Base-by-base conservation (phyloP, 2,329 filamentous ascomycete genomes). In the Aspergillus uvarum region DNA sequence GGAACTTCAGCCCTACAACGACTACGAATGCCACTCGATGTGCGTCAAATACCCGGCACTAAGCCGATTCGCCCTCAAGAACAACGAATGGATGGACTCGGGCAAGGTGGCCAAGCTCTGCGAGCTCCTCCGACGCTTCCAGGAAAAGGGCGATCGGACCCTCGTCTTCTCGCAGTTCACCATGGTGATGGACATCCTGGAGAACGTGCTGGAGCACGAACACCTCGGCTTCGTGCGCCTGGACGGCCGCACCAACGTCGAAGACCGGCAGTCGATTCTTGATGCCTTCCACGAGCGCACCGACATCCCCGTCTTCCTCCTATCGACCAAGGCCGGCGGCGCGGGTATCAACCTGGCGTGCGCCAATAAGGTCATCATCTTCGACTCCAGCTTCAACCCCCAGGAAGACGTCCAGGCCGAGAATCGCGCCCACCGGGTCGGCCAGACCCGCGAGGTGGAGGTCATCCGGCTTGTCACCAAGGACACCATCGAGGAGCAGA, bases 371-470 rank as follows among this genome's bases (percentile, higher is more conserved):
- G 94, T 99, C 67, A 87, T 99, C 76, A 95, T 99, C 70, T 97
- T 98, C 74, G 95, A 99, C 76, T 90, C 90, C 64, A 91, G 89
- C n/a, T 96, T 97, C 79, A 99, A 99, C 68, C 95, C 95, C 0
- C 95, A 99, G 73, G 94, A 98, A 67, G 95, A 99, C 72, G 88
- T 96, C n/a, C 95, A 99, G 75, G 95, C 95, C 0, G 95, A 98
- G 80, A 98, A 99, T 74, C 88, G 95, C 19, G 95, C 95, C 0
- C 95, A 99, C 77, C 89, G 95, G 14, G 91, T 99, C 8, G 95
- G 95, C 0, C 95, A 99, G 80, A 93, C 86, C 31, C 83, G 91
- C 16, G 89, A 94, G 38, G 95, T 99, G 1, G 94, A 99, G 73
- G 90, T 99, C 47, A 87, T 96, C 47, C 83, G 92, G 31, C 83